phyloP scores from a whole-genome alignment of 1,284 basidiomycete species.

The Ceratobasidium sp. region DNA sequence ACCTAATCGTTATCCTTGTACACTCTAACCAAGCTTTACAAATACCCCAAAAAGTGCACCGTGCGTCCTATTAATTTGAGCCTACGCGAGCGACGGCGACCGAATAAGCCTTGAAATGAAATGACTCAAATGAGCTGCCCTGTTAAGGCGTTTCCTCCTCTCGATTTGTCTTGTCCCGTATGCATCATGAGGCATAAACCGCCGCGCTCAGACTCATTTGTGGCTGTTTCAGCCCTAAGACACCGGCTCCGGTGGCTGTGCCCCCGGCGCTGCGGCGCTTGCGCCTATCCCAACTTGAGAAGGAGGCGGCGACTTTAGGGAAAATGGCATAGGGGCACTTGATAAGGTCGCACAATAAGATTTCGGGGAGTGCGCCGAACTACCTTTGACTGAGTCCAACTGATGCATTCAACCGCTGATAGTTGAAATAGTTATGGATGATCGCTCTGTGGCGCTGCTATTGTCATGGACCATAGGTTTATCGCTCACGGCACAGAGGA shows the following conservation, averaged over 20 bases:
- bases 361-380: conserved; percentile 18
- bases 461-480: conserved; percentile 27
- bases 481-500: neutral
- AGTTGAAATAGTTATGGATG: conserved; percentile 16
- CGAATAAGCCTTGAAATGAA: too few species aligned
- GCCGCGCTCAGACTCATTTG: neutral
- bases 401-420: conserved; percentile 10
- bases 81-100: too few species aligned
- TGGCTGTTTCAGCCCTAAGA: conserved; percentile 32
- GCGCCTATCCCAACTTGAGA: neutral
- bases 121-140: too few species aligned
- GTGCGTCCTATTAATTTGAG: too few species aligned
- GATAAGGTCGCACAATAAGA: conserved; percentile 19
- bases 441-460: conserved; percentile 40
- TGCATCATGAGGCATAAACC: too few species aligned
- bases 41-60: too few species aligned
- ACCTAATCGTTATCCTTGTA: too few species aligned
- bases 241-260: neutral
- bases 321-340: conserved; percentile 1
- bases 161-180: too few species aligned
- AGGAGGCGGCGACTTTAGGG: neutral
- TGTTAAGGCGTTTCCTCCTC: too few species aligned
- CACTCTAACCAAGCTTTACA: too few species aligned
- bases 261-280: neutral
- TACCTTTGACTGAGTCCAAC: neutral